Evolutionary conservation across 139 green algal genomes (phyloP).

Genomic region (Raphidocelis subcapitata): DNA sequence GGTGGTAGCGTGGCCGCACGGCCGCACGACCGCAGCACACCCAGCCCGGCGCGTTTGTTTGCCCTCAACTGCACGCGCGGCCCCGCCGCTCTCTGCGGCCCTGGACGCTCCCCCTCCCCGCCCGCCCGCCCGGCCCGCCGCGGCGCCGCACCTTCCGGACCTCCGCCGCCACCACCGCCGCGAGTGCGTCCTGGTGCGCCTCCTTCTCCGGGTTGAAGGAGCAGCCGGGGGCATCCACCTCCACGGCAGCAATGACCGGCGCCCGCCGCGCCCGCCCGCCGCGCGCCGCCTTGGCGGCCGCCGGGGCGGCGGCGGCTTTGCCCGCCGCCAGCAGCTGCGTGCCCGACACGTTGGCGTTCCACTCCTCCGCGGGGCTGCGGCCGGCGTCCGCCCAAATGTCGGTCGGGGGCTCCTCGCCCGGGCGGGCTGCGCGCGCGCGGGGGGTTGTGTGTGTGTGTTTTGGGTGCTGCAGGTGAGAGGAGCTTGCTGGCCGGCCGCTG

Average conservation of each 20-base stretch:
- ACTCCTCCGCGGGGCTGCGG: neutral
- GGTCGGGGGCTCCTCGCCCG: neutral
- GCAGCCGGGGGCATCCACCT: constrained; percentile 74
- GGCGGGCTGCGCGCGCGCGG: too few relatives aligned
- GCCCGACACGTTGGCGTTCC: neutral
- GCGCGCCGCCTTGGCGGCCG: neutral
- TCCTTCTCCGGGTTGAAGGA: constrained; percentile 80
- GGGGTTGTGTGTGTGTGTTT: too few relatives aligned
- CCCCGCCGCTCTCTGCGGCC: too few relatives aligned
- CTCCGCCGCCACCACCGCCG: constrained; percentile 73
- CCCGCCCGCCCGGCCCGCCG: too few relatives aligned
- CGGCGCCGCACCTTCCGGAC: constrained; percentile 49
- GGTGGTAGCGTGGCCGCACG: too few relatives aligned
- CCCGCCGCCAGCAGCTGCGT: neutral
- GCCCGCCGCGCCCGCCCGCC: constrained; percentile 4
- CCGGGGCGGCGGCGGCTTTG: constrained; percentile 10
- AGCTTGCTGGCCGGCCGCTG: too few relatives aligned
- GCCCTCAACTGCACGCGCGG: too few relatives aligned
- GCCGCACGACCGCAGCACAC: too few relatives aligned
- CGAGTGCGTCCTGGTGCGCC: constrained; percentile 80
- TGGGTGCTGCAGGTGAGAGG: too few relatives aligned
- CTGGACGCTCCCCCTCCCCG: too few relatives aligned
- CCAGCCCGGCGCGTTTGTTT: too few relatives aligned
- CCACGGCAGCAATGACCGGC: constrained; percentile 48
- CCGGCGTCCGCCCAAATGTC: constrained; percentile 7